Evolutionary conservation across 2,329 filamentous ascomycete species (phyloP).

Genomic region (Graphilbum fragrans): DNA sequence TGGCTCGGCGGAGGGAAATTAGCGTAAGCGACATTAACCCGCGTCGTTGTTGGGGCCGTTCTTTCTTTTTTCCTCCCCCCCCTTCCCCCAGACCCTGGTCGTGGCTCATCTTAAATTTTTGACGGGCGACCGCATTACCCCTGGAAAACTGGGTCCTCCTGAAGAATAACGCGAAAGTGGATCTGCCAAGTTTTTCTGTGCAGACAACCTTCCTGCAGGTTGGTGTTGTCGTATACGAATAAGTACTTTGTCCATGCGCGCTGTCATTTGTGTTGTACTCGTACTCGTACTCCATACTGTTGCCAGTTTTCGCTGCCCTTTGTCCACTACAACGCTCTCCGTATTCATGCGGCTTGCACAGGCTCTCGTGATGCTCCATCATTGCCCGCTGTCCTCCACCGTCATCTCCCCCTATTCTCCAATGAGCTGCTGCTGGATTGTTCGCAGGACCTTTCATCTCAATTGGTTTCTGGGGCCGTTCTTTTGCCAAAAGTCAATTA

Average conservation of each 20-base stretch:
- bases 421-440: background rate
- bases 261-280: background rate
- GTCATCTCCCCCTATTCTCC: too few species aligned
- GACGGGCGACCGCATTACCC: conserved; percentile 4
- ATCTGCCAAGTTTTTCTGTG: too few species aligned
- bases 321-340: too few species aligned
- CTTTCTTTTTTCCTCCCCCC: background rate
- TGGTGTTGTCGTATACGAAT: too few species aligned
- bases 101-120: conserved; percentile 8
- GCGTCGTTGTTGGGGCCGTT: background rate
- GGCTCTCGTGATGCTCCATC: too few species aligned
- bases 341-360: too few species aligned
- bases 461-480: too few species aligned
- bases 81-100: conserved; percentile 4
- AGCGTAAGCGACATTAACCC: conserved; percentile 20
- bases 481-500: too few species aligned
- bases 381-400: too few species aligned
- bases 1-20: conserved; percentile 15
- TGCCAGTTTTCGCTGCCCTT: background rate
- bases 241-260: too few species aligned
- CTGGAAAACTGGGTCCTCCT: conserved; percentile 10
- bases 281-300: background rate
- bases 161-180: background rate
- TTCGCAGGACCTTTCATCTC: background rate
- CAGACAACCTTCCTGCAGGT: too few species aligned